Percentiles rank a stretch among this genome's conserved stretches.
phyloP scores from a whole-genome alignment of 139 green algal species.

The Chlorella ohadii region DNA sequence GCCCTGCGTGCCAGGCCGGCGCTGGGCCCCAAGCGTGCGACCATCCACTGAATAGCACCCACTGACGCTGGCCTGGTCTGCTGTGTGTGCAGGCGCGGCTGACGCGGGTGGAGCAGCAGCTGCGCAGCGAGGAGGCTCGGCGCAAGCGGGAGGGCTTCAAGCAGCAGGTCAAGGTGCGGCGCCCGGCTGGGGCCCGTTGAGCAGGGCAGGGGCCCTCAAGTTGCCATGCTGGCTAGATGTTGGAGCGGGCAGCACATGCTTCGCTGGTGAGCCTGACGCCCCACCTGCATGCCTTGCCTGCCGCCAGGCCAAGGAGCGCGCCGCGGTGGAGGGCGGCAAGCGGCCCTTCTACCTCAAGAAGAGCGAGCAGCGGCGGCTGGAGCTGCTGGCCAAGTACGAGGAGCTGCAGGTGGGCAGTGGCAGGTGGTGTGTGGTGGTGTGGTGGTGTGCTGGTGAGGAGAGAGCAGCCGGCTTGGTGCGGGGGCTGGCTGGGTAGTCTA shows the following conservation, averaged over 20 bases:
- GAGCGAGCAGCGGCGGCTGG: slow-evolving; percentile 62
- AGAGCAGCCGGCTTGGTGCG: background rate
- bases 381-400: slow-evolving; percentile 83
- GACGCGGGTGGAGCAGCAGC: slow-evolving; percentile 58
- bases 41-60: too few relatives aligned
- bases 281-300: too few relatives aligned
- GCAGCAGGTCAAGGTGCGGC: slow-evolving; percentile 62
- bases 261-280: too few relatives aligned
- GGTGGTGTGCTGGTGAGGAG: background rate
- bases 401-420: slow-evolving; percentile 83
- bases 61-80: too few relatives aligned
- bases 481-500: too few relatives aligned
- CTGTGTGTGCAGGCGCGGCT: slow-evolving; percentile 54
- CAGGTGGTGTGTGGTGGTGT: slow-evolving; percentile 7
- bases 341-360: slow-evolving; percentile 81
- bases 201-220: too few relatives aligned
- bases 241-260: too few relatives aligned
- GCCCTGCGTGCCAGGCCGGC: too few relatives aligned
- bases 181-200: too few relatives aligned
- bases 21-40: too few relatives aligned
- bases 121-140: slow-evolving; percentile 59
- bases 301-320: slow-evolving; percentile 60
- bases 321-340: slow-evolving; percentile 71
- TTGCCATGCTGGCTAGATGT: too few relatives aligned
- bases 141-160: slow-evolving; percentile 46